These are phyloP conservation scores for Nelumbo lutea DNA, from an alignment of 164 flowering plant genomes.

Conservation along the genomic window DNA sequence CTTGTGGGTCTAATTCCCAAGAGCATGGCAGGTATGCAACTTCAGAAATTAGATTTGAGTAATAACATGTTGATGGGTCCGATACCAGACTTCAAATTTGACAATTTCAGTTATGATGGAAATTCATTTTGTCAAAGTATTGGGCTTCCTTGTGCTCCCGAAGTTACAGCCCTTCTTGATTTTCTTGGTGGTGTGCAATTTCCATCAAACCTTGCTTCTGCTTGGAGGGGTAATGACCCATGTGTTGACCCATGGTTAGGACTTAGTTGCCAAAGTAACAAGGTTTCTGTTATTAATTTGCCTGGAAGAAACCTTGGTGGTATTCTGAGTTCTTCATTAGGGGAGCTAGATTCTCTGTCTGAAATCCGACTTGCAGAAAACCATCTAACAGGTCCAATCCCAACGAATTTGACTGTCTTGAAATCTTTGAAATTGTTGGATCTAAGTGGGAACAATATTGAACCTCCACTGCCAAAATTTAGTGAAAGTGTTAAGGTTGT, in stretches of 20 bases:
- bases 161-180: constrained; percentile 53
- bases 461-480: constrained; percentile 54
- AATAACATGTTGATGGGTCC: constrained; percentile 72
- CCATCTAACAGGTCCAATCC: constrained; percentile 46
- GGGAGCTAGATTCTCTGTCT: constrained; percentile 34
- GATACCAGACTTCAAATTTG: constrained; percentile 45
- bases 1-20: constrained; percentile 59
- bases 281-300: constrained; percentile 37
- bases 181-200: constrained; percentile 53
- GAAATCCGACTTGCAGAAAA: constrained; percentile 40
- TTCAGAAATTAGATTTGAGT: constrained; percentile 42
- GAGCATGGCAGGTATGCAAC: constrained; percentile 38
- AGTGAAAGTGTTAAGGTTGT: constrained; percentile 26
- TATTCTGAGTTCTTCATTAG: constrained; percentile 59
- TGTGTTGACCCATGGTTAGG: constrained; percentile 58
- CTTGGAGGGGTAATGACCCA: constrained; percentile 65
- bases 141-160: constrained; percentile 49
- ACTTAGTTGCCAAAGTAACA: constrained; percentile 28
- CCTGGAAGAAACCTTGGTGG: constrained; percentile 47
- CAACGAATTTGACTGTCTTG: constrained; percentile 52
- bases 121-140: constrained; percentile 49
- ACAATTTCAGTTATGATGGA: constrained; percentile 22
- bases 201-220: constrained; percentile 40
- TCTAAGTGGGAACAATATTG: constrained; percentile 52
- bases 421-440: constrained; percentile 42